A percentile compares a stretch with the other conserved stretches of the same genome.
Evolutionary conservation across 73 alveolate genomes (phyloP).

Genomic region (Blepharisma japonicum): DNA sequence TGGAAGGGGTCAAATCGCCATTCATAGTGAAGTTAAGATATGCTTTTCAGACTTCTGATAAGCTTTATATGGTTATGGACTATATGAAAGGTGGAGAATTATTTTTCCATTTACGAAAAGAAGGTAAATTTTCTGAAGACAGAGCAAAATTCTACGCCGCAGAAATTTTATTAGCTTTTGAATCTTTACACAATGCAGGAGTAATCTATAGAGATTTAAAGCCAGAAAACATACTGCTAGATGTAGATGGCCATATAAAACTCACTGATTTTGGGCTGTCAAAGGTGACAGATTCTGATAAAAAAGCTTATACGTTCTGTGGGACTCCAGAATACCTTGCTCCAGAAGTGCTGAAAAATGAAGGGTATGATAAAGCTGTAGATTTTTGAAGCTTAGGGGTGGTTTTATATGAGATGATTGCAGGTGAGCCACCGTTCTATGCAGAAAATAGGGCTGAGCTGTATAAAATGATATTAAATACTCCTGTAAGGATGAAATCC

Average conservation of each 20-base stretch:
- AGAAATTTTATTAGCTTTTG: constrained; percentile 82
- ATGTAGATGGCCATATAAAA: constrained; percentile 88
- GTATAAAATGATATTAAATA: constrained; percentile 77
- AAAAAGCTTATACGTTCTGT: constrained; percentile 71
- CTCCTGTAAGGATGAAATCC: constrained; percentile 71
- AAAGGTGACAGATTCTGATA: constrained; percentile 64
- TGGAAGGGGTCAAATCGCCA: constrained; percentile 45
- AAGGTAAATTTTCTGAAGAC: constrained; percentile 78
- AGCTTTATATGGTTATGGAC: constrained; percentile 24
- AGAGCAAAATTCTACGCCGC: constrained; percentile 75
- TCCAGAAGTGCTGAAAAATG: constrained; percentile 78
- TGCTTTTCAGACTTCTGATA: no score
- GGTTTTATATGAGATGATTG: constrained; percentile 82
- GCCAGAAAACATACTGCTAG: constrained; percentile 90
- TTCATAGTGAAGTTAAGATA: no score
- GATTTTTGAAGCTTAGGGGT: constrained; percentile 91
- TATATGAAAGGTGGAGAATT: constrained; percentile 84
- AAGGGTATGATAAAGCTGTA: constrained; percentile 89
- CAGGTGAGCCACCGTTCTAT: constrained; percentile 82
- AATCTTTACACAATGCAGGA: constrained; percentile 76
- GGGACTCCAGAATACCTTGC: constrained; percentile 90
- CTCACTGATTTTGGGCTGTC: constrained; percentile 90
- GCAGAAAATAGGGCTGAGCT: constrained; percentile 47
- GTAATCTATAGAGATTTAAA: constrained; percentile 88
- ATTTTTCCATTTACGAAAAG: constrained; percentile 67